These are phyloP conservation scores for Seiridium cupressi DNA, from an alignment of 2,329 filamentous ascomycete species.

Conservation along the genomic window DNA sequence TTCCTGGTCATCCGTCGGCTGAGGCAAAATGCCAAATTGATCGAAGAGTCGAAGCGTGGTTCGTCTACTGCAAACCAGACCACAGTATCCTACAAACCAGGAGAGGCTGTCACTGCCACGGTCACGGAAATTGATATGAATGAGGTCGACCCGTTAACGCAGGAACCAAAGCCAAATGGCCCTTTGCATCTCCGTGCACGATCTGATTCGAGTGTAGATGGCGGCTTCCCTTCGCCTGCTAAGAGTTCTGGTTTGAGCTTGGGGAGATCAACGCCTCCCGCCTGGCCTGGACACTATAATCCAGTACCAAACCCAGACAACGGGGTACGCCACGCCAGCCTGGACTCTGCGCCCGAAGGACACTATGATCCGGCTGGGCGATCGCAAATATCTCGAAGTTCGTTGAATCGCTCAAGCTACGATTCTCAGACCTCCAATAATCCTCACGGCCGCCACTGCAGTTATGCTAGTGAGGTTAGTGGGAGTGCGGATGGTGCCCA, in stretches of 20 bases:
- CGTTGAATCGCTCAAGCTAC: constrained; percentile 23
- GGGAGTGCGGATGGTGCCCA: constrained; percentile 27
- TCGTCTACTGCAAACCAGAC: constrained; percentile 29
- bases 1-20: constrained; percentile 50
- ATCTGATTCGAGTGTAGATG: constrained; percentile 17
- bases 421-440: constrained; percentile 36
- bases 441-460: constrained; percentile 39
- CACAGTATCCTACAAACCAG: constrained; percentile 33
- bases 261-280: constrained; percentile 18
- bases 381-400: constrained; percentile 14
- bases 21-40: constrained; percentile 39
- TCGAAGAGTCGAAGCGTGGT: constrained; percentile 31
- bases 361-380: constrained; percentile 20
- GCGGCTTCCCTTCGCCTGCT: constrained; percentile 14
- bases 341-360: constrained; percentile 21
- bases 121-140: constrained; percentile 39
- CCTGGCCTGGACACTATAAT: constrained; percentile 17
- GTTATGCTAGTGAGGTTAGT: constrained; percentile 42
- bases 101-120: constrained; percentile 32
- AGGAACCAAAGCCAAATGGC: not conserved
- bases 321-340: constrained; percentile 24
- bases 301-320: constrained; percentile 15
- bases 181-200: constrained; percentile 15
- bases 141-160: constrained; percentile 38
- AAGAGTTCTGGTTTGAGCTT: constrained; percentile 18